A percentile compares a stretch with the other conserved stretches of the same genome.
Conservation (phyloP, 768 basidiomycete genomes). For the Amanita molliuscula region DNA sequence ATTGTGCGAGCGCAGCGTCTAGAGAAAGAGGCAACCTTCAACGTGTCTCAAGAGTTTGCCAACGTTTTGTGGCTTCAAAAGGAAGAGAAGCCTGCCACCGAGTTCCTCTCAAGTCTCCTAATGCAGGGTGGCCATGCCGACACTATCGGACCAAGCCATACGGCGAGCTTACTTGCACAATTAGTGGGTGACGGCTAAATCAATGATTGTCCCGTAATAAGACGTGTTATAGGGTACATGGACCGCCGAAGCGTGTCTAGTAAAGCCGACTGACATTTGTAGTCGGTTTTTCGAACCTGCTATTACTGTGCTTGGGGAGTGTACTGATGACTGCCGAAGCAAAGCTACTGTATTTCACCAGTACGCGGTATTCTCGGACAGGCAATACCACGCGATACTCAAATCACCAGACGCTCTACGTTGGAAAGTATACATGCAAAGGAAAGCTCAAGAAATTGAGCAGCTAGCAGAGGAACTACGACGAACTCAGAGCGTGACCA, state of each 20-base stretch:
- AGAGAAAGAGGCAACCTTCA: conserved; percentile 30
- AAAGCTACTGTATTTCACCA: conserved; percentile 61
- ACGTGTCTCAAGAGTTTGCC: conserved; percentile 74
- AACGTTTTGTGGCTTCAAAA: conserved; percentile 83
- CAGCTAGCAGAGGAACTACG: conserved; percentile 29
- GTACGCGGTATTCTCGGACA: conserved; percentile 85
- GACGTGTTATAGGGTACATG: conserved; percentile 63
- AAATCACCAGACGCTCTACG: conserved; percentile 63
- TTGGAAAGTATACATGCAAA: conserved; percentile 60
- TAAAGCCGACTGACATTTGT: conserved; percentile 66
- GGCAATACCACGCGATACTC: conserved; percentile 65
- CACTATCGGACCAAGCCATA: conserved; percentile 11
- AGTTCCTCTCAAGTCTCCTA: conserved; percentile 41
- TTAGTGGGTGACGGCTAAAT: conserved; percentile 37
- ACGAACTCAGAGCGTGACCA: conserved; percentile 10
- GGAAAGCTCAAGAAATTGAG: conserved; percentile 63
- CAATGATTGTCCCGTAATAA: neutral
- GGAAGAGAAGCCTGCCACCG: conserved; percentile 78
- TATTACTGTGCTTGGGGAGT: conserved; percentile 18
- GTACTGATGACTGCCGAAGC: conserved; percentile 14
- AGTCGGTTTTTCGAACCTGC: conserved; percentile 64
- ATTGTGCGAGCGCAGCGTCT: conserved; percentile 66
- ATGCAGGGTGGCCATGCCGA: conserved; percentile 8
- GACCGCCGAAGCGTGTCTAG: conserved; percentile 79
- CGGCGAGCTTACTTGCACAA: conserved; percentile 43